Evolutionary conservation across 306 rosid genomes (phyloP).

Genomic region (Albizia julibrissin): DNA sequence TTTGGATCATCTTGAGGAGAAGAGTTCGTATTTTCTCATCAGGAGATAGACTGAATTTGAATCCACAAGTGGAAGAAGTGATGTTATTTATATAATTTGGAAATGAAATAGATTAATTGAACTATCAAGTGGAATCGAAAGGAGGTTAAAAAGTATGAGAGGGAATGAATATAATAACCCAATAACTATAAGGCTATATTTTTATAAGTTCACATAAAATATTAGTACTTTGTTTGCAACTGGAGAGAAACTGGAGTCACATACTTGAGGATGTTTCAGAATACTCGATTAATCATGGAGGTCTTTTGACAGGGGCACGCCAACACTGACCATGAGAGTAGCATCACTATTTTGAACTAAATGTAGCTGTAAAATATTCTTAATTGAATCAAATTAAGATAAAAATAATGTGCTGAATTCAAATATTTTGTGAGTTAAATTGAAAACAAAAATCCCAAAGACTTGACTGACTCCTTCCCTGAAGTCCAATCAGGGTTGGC

Average conservation of each 20-base stretch:
- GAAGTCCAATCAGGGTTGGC: not conserved
- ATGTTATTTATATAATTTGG: constrained; percentile 18
- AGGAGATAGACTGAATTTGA: constrained; percentile 44
- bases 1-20: constrained; percentile 57
- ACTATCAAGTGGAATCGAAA: constrained; percentile 49
- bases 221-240: not conserved
- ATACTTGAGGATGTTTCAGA: not conserved
- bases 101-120: constrained; percentile 24
- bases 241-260: not conserved
- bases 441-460: not conserved
- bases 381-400: not conserved
- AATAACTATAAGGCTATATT: not conserved
- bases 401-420: too few species aligned
- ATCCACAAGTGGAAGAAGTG: constrained; percentile 33
- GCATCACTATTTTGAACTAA: constrained; percentile 56
- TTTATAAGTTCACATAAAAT: not conserved
- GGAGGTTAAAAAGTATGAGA: constrained; percentile 61
- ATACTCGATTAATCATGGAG: not conserved
- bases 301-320: constrained; percentile 59
- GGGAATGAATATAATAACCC: not conserved
- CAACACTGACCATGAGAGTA: constrained; percentile 78
- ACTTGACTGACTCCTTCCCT: not conserved
- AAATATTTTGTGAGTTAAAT: not conserved
- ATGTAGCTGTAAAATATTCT: not conserved
- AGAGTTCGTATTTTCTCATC: constrained; percentile 48